These are phyloP conservation scores for Neoboletus brunneissimus DNA, from an alignment of 768 basidiomycete genomes.

Conservation along the genomic window DNA sequence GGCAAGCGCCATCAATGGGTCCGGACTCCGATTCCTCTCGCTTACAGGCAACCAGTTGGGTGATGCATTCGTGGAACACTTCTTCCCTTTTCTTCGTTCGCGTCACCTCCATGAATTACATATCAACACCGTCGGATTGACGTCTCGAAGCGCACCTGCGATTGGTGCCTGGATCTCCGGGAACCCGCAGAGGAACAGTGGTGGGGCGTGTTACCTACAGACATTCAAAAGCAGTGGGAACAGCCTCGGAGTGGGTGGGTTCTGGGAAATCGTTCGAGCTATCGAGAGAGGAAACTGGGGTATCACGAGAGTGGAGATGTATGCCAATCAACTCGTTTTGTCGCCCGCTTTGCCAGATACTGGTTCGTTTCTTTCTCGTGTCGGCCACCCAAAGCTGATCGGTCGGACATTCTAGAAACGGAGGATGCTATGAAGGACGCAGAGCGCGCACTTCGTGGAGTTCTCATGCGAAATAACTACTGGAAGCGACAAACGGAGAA, in stretches of 20 bases:
- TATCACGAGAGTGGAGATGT: conserved; percentile 48
- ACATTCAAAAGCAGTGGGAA: conserved; percentile 59
- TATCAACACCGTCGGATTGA: conserved; percentile 48
- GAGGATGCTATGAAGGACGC: conserved; percentile 34
- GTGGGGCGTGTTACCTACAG: conserved; percentile 40
- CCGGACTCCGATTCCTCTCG: conserved; percentile 48
- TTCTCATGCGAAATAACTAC: conserved; percentile 48
- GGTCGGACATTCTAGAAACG: conserved; percentile 16
- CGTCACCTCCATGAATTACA: conserved; percentile 51
- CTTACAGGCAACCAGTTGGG: conserved; percentile 47
- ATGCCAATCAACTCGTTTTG: conserved; percentile 39
- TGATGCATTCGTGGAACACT: conserved; percentile 47
- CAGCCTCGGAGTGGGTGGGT: conserved; percentile 44
- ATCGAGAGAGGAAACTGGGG: conserved; percentile 50
- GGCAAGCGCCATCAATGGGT: conserved; percentile 50
- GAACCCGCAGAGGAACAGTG: conserved; percentile 2
- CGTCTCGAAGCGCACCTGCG: conserved; percentile 39
- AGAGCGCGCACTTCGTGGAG: conserved; percentile 32
- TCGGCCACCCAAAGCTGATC: conserved; percentile 19
- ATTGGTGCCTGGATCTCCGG: conserved; percentile 53
- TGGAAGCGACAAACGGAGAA: conserved; percentile 43
- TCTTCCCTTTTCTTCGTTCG: conserved; percentile 49
- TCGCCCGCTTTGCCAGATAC: conserved; percentile 4
- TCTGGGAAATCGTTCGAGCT: conserved; percentile 46
- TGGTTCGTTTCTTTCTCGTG: conserved; percentile 2